Evolutionary conservation across 1,139 yeast genomes (phyloP), one percentile per base, ranked within the genome.

Genomic region (Geotrichum histeridarum): DNA sequence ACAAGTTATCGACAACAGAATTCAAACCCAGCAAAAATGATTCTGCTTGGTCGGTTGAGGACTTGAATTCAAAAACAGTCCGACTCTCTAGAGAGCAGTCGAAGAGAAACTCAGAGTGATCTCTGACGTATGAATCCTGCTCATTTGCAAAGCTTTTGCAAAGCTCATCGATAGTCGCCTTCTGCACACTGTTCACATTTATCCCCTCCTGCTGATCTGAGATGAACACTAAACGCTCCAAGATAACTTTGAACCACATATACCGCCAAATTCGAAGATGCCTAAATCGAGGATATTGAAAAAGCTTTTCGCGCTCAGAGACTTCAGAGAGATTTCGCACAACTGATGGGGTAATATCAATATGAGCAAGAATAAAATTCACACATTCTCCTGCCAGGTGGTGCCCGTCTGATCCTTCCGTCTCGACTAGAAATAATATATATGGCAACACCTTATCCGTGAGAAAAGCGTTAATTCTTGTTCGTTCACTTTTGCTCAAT

Each of bases 341-440:
- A 9, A 39, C 44, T 4, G 49, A 8, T 8, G 53, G 42, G 7
- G 50, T 43, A 14, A 46, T 35, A 3, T 27, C 43, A 31, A 55
- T 36, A 22, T 48, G 33, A 11, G 56, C 52, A 9, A 55, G 31
- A 17, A 55, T 30, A 36, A 47, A 53, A 15, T 43, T 42, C 12
- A 55, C 48, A 18, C 50, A 46, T 36, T 55, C 56, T 1, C 58
- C 58, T n/a, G 51, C 36, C 17, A 55, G 49, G 32, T 53, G 53
- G 36, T 53, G 49, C 30, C 30, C 38, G 11, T 46, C 50, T 6
- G 31, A 30, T 12, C 48, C 53, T 18, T 53, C 55, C 12, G 42
- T 37, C 35, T 49, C 50, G 8, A 53, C 53, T 4, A 53, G 33
- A 42, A 42, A 53, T 12, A 49, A 15, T 22, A 53, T n/a, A 30